A percentile compares a stretch with the other conserved stretches of the same genome.
Conservation (phyloP, 2,329 filamentous ascomycete genomes). For the Elsinoe ampelina region DNA sequence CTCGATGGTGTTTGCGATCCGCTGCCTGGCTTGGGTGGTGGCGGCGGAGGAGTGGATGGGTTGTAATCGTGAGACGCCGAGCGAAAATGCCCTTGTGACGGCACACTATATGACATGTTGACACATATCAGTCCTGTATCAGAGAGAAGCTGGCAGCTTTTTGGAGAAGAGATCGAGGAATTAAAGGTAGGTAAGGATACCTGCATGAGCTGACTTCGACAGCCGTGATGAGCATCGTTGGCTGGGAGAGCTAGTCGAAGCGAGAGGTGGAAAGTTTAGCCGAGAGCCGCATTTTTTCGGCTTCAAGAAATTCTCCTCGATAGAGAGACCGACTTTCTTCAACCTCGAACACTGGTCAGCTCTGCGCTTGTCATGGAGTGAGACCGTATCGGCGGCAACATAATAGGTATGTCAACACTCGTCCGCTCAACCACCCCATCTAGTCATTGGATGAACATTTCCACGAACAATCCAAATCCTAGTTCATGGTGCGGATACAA, state of each 20-base stretch:
- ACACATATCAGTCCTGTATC: background rate
- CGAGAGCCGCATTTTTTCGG: background rate
- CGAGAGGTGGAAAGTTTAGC: background rate
- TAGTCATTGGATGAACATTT: slow-evolving; percentile 20
- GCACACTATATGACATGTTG: background rate
- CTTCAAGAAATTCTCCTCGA: background rate
- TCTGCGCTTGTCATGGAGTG: no score
- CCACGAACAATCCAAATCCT: slow-evolving; percentile 50
- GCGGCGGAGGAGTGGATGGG: slow-evolving; percentile 39
- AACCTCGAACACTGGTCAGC: background rate
- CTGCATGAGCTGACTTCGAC: no score
- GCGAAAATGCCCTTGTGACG: background rate
- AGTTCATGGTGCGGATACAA: slow-evolving; percentile 43
- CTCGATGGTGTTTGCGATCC: slow-evolving; percentile 33
- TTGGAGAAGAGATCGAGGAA: background rate
- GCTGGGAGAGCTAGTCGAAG: background rate
- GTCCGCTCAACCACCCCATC: background rate
- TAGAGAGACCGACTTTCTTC: background rate
- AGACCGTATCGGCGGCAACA: no score
- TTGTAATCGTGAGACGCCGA: slow-evolving; percentile 31
- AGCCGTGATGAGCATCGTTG: background rate
- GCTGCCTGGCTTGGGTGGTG: slow-evolving; percentile 37
- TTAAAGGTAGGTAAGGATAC: no score
- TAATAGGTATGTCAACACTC: background rate
- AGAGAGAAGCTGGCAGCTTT: background rate